A percentile compares a stretch with the other conserved stretches of the same genome.
Evolutionary conservation across 345 rosid genomes (phyloP).

Genomic region (Crucihimalaya himalaica): DNA sequence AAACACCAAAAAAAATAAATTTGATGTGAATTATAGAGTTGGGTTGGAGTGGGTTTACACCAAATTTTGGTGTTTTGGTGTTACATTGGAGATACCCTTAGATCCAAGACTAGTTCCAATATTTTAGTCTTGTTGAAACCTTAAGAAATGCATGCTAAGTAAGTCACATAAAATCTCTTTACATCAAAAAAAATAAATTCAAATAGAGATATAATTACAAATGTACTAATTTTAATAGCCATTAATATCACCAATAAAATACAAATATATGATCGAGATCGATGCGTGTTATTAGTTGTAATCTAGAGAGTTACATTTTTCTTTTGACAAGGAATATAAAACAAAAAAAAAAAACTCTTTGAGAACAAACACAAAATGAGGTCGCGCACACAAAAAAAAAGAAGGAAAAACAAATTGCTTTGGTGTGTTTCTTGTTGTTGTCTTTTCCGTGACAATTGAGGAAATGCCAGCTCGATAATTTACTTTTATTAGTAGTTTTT

Average conservation of each 20-base stretch:
- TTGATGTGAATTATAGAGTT: too few relatives aligned
- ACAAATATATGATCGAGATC: not conserved
- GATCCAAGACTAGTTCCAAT: too few relatives aligned
- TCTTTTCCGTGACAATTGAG: slow-evolving; percentile 12
- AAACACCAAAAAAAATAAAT: too few relatives aligned
- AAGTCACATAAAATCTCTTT: too few relatives aligned
- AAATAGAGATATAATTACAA: too few relatives aligned
- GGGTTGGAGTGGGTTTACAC: too few relatives aligned
- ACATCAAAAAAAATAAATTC: too few relatives aligned
- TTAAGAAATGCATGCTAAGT: too few relatives aligned
- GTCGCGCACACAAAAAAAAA: not conserved
- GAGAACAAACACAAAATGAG: slow-evolving; percentile 14
- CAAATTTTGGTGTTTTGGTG: too few relatives aligned
- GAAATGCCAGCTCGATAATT: slow-evolving; percentile 20
- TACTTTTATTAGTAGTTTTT: slow-evolving; percentile 21
- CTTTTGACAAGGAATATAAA: not conserved
- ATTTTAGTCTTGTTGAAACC: too few relatives aligned
- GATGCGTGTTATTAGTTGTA: not conserved
- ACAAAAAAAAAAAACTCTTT: not conserved
- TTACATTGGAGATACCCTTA: too few relatives aligned
- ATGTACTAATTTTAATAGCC: too few relatives aligned
- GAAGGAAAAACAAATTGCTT: not conserved
- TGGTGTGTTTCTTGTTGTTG: slow-evolving; percentile 16
- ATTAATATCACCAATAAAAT: not conserved
- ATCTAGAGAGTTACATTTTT: not conserved